Evolutionary conservation across 441 rosid species (phyloP).

Genomic region (Erodium moschatum): DNA sequence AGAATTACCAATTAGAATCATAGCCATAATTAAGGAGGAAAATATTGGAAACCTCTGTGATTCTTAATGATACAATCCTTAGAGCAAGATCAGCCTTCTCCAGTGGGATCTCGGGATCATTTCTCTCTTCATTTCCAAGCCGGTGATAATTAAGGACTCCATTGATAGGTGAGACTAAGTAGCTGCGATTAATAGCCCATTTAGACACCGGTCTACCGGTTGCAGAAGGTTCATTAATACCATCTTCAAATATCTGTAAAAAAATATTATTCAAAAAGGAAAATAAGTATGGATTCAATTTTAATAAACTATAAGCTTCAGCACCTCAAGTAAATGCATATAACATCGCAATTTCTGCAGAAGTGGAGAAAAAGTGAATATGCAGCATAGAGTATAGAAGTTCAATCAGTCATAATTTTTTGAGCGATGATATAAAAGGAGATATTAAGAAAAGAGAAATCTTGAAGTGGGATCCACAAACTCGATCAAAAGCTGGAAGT

Average conservation of each 20-base stretch:
- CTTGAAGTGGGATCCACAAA: too few species aligned
- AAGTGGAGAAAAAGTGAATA: too few species aligned
- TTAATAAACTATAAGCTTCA: too few species aligned
- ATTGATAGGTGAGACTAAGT: slow-evolving; percentile 82
- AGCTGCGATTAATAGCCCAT: slow-evolving; percentile 74
- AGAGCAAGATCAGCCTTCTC: slow-evolving; percentile 81
- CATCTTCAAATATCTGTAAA: slow-evolving; percentile 84
- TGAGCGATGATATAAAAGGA: too few species aligned
- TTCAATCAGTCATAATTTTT: too few species aligned
- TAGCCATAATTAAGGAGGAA: not conserved
- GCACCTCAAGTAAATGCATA: too few species aligned
- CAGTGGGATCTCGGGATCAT: slow-evolving; percentile 78
- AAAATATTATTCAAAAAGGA: too few species aligned
- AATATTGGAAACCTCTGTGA: slow-evolving; percentile 56
- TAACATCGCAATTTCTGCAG: too few species aligned
- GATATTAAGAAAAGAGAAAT: too few species aligned
- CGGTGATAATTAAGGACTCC: slow-evolving; percentile 91
- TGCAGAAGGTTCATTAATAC: slow-evolving; percentile 44
- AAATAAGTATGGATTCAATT: too few species aligned
- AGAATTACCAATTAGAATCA: slow-evolving; percentile 3
- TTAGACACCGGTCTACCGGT: slow-evolving; percentile 36
- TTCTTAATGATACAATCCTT: slow-evolving; percentile 68
- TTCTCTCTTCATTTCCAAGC: slow-evolving; percentile 90
- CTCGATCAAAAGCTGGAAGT: too few species aligned
- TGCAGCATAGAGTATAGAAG: too few species aligned